phyloP scores from a whole-genome alignment of 805 yeast species.

The Cyberlindnera mrakii region DNA sequence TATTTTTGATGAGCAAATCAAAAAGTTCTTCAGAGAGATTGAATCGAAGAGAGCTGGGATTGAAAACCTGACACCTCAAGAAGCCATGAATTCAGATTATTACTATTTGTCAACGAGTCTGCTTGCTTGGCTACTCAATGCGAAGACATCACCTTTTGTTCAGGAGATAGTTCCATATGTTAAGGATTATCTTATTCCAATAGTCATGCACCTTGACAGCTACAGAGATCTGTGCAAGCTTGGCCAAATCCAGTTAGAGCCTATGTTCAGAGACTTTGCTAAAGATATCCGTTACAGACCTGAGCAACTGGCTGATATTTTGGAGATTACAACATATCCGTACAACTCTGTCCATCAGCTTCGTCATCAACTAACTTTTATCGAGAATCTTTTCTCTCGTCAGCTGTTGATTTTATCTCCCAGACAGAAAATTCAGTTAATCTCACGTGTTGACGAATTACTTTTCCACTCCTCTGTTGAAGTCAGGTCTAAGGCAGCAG shows the following conservation, averaged over 20 bases:
- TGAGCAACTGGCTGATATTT: conserved; percentile 34
- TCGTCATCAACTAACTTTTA: conserved; percentile 57
- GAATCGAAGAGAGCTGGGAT: conserved; percentile 32
- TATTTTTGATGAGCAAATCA: conserved; percentile 32
- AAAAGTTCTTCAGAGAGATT: conserved; percentile 37
- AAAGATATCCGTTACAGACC: conserved; percentile 37
- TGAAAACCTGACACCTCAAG: conserved; percentile 42
- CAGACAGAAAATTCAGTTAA: conserved; percentile 42
- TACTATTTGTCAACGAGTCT: conserved; percentile 61
- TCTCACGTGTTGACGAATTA: conserved; percentile 45
- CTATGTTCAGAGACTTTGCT: conserved; percentile 40
- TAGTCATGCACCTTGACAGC: conserved; percentile 53
- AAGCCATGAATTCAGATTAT: conserved; percentile 52
- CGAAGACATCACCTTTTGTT: conserved; percentile 49
- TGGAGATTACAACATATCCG: conserved; percentile 34
- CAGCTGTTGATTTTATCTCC: conserved; percentile 50
- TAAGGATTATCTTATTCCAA: conserved; percentile 54
- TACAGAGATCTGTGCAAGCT: conserved; percentile 79
- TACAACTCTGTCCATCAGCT: conserved; percentile 55
- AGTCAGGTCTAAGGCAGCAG: conserved; percentile 68
- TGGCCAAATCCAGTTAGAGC: conserved; percentile 51
- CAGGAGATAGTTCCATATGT: conserved; percentile 47
- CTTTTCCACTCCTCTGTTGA: conserved; percentile 62
- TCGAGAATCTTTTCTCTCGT: conserved; percentile 65
- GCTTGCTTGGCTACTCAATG: conserved; percentile 49